Evolutionary conservation across 129 eudicot genomes (phyloP), one percentile per base, ranked within the genome.

Genomic region (Lonicera japonica): DNA sequence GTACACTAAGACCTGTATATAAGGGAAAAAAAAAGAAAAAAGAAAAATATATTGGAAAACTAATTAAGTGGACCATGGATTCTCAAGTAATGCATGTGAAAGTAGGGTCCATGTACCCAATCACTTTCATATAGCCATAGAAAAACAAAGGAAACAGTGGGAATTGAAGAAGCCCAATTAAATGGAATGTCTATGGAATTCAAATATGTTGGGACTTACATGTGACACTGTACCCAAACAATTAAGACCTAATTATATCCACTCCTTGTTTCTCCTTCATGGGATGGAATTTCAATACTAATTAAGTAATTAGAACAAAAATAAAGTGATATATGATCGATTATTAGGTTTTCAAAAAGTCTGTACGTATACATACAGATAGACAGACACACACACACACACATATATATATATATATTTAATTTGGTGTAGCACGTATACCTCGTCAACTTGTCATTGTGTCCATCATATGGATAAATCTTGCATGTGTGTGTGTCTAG

Each of bases 381-480:
- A n/a, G n/a, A n/a, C n/a, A n/a, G n/a, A n/a, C n/a, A n/a, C n/a
- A n/a, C n/a, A n/a, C n/a, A n/a, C n/a, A n/a, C n/a, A n/a, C n/a
- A n/a, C n/a, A n/a, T n/a, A n/a, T n/a, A n/a, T n/a, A n/a, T n/a
- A n/a, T n/a, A n/a, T n/a, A n/a, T n/a, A n/a, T n/a, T n/a, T n/a
- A n/a, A n/a, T n/a, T 18, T 46, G 51, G 71, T 81, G 82, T 79
- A n/a, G n/a, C n/a, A n/a, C 9, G 24, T 69, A 60, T 76, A 67
- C 76, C 65, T 81, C 82, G 61, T 65, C 64, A 51, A 56, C 61
- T 70, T 72, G 77, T 76, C 86, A 81, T 54, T 65, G 47, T 47
- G 60, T 41, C n/a, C n/a, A n/a, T n/a, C 76, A 47, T 58, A 19
- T 59, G 24, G 3, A 59, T n/a, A n/a, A n/a, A n/a, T 15, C 13